Base-by-base conservation (phyloP, 73 alveolate genomes). In the Effrenium voratum region DNA sequence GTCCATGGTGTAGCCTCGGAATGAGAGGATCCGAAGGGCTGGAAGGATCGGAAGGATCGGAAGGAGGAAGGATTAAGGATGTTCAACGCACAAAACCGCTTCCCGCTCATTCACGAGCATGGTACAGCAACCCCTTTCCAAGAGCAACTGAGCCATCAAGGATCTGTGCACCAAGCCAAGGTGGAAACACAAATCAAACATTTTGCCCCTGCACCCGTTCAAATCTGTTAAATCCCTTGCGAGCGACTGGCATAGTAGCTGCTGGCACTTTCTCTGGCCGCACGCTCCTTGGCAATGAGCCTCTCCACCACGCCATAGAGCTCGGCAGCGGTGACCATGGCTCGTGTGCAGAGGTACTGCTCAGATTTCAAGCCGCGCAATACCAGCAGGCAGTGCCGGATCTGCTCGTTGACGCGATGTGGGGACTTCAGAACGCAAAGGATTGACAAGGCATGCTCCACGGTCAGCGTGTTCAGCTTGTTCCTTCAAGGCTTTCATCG, bases 251-350 rank as follows among this genome's bases (percentile, higher is more conserved):
- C 82, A 72, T 72, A 72, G n/a, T 72, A 72, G 82, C 82, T 34
- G n/a, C 82, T 32, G 49, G 82, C 16, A 32, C 16, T 72, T 47
- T 72, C 49, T 32, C 26, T 72, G 32, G 82, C 26, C 41, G 47
- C 68, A 19, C 49, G 16, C 72, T 90, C 97, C 76, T 76, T 75
- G 49, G 45, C 52, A 10, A 90, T 46, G 28, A 90, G 87, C 66
- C 68, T 40, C 34, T 40, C 97, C 70, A 90, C 97, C 26, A 90
- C 97, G 15, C 63, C 76, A 75, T 90, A 90, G 57, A 90, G 87
- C 87, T 90, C 97, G n/a, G 97, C 97, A 5, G 97, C 87, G 34
- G 97, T 90, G 8, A 90, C 97, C 88, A 90, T 34, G 36, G 87
- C 97, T n/a, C 97, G 59, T 15, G 73, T 40, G 45, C 97, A 90